These are phyloP conservation scores for Echium plantagineum DNA, from an alignment of 257 asterid genomes.

Conservation along the genomic window DNA sequence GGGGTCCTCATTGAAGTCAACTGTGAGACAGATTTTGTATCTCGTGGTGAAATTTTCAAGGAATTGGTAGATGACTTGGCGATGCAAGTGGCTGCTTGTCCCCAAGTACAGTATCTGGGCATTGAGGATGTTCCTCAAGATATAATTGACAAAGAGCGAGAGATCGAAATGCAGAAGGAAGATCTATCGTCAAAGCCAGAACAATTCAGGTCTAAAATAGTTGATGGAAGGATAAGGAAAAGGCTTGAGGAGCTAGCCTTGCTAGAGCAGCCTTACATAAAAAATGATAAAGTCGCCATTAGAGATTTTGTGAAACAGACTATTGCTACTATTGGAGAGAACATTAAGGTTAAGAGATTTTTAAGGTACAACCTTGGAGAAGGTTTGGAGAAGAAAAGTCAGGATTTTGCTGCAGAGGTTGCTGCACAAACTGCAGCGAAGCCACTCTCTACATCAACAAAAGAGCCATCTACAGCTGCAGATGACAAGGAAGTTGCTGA, in stretches of 20 bases:
- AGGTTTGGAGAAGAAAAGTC: slow-evolving; percentile 89
- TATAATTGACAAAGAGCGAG: slow-evolving; percentile 60
- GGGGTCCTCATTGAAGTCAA: slow-evolving; percentile 88
- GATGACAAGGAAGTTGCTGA: slow-evolving; percentile 42
- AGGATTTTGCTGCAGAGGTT: slow-evolving; percentile 96
- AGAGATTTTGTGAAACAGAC: slow-evolving; percentile 96
- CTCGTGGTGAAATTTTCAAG: slow-evolving; percentile 90
- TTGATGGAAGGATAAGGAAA: slow-evolving; percentile 85
- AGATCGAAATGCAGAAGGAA: slow-evolving; percentile 89
- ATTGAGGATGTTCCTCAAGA: slow-evolving; percentile 78
- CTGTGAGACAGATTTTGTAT: slow-evolving; percentile 93
- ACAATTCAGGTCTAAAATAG: slow-evolving; percentile 78
- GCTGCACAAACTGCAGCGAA: slow-evolving; percentile 91
- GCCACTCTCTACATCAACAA: slow-evolving; percentile 34
- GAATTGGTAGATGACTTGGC: slow-evolving; percentile 86
- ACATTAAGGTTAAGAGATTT: slow-evolving; percentile 77
- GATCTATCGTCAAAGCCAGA: slow-evolving; percentile 83
- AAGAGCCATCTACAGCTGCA: slow-evolving; percentile 39
- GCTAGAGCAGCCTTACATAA: slow-evolving; percentile 86
- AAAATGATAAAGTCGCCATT: slow-evolving; percentile 72
- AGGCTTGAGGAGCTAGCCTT: slow-evolving; percentile 76
- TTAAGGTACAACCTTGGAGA: slow-evolving; percentile 84
- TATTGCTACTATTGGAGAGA: slow-evolving; percentile 85
- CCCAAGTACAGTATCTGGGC: slow-evolving; percentile 69
- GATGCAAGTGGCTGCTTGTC: slow-evolving; percentile 99